Evolutionary conservation across 2,329 filamentous ascomycete genomes (phyloP).

Genomic region (Colletotrichum australisinense): DNA sequence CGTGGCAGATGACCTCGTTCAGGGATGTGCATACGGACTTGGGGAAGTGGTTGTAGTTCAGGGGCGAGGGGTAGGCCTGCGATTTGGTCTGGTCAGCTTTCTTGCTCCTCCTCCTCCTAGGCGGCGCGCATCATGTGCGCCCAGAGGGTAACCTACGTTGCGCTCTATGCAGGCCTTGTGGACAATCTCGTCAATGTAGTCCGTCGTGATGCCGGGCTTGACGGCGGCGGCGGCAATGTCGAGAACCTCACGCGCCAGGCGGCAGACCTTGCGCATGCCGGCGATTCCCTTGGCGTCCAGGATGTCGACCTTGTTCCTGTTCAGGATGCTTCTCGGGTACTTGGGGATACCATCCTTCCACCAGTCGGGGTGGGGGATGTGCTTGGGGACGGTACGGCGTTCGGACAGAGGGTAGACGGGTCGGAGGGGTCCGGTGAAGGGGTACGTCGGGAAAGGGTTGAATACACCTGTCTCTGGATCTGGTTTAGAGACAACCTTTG

Average conservation of each 20-base stretch:
- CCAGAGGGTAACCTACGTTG: constrained; percentile 70
- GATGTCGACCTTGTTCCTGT: constrained; percentile 84
- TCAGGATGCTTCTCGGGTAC: constrained; percentile 69
- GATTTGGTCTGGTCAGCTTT: neutral
- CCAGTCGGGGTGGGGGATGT: constrained; percentile 89
- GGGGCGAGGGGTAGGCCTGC: constrained; percentile 91
- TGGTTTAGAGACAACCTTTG: constrained; percentile 89
- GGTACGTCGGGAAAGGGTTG: constrained; percentile 92
- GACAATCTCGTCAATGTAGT: constrained; percentile 93
- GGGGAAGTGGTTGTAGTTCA: constrained; percentile 96
- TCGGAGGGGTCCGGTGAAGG: constrained; percentile 83
- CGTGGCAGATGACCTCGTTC: constrained; percentile 99
- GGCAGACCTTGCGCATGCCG: constrained; percentile 93
- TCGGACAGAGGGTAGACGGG: constrained; percentile 89
- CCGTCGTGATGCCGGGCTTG: constrained; percentile 93
- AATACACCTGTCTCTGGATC: constrained; percentile 89
- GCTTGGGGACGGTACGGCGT: constrained; percentile 78
- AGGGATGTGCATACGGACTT: constrained; percentile 97
- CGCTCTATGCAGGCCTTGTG: constrained; percentile 95
- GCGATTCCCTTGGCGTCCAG: constrained; percentile 84
- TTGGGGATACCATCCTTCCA: constrained; percentile 82
- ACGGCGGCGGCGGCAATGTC: constrained; percentile 88
- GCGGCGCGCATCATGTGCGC: neutral
- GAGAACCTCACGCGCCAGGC: constrained; percentile 87
- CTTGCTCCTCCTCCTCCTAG: neutral